Evolutionary conservation across 2,329 filamentous ascomycete species (phyloP).

Genomic region (Lachnellula hyalina): DNA sequence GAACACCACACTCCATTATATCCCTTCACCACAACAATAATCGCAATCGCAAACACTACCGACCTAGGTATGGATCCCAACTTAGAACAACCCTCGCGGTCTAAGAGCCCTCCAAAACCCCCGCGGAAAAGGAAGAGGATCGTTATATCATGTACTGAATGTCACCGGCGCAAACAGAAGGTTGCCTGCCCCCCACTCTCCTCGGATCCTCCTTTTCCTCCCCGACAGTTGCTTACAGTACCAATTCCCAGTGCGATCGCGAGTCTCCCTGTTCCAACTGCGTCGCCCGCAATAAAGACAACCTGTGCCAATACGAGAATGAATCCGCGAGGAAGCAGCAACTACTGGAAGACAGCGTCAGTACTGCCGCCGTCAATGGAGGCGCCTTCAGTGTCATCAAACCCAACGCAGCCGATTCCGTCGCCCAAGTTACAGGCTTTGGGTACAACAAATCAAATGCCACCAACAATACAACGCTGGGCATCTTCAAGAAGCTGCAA

Average conservation of each 20-base stretch:
- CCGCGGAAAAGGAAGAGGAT: constrained; percentile 52
- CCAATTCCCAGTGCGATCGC: constrained; percentile 48
- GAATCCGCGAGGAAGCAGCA: constrained; percentile 29
- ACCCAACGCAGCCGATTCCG: constrained; percentile 21
- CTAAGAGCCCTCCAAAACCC: constrained; percentile 17
- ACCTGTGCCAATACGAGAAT: constrained; percentile 52
- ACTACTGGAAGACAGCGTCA: constrained; percentile 22
- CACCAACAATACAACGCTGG: constrained; percentile 48
- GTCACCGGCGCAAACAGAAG: constrained; percentile 52
- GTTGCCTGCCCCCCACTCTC: constrained; percentile 10
- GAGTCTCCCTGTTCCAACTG: constrained; percentile 56
- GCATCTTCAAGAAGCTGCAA: constrained; percentile 51
- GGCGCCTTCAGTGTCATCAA: constrained; percentile 16
- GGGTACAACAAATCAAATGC: constrained; percentile 47
- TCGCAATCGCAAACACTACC: neutral
- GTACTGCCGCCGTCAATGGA: constrained; percentile 14
- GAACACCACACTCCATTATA: neutral
- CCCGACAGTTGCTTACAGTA: constrained; percentile 1
- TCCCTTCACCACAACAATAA: neutral
- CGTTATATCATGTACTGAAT: constrained; percentile 60
- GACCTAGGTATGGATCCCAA: constrained; percentile 1
- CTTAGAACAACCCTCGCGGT: constrained; percentile 5
- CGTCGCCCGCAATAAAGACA: constrained; percentile 49
- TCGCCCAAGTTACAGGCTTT: constrained; percentile 34
- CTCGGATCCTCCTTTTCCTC: neutral